A percentile compares a stretch with the other conserved stretches of the same genome.
phyloP scores from a whole-genome alignment of 2,329 filamentous ascomycete genomes.

The Thielaviopsis musarum region DNA sequence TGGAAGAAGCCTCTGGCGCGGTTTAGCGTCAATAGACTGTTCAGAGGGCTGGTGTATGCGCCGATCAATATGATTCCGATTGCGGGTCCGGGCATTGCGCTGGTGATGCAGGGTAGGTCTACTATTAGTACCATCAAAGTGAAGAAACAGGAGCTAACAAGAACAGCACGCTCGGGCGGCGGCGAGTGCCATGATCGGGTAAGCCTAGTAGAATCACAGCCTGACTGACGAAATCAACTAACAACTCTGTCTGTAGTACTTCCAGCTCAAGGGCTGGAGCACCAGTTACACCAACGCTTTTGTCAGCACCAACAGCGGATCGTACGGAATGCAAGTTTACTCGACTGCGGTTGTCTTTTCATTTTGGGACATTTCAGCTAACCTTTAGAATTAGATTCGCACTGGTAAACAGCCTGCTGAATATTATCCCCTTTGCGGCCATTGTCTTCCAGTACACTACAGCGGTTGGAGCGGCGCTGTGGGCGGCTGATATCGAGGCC shows the following conservation, averaged over 20 bases:
- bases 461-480: conserved; percentile 84
- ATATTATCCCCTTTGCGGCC: conserved; percentile 68
- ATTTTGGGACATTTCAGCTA: not conserved
- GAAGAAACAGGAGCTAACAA: not conserved
- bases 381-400: conserved; percentile 41
- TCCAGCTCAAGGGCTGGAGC: conserved; percentile 78
- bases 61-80: conserved; percentile 89
- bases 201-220: conserved; percentile 16
- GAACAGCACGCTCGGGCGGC: conserved; percentile 30
- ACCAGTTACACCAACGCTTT: conserved; percentile 46
- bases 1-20: conserved; percentile 40
- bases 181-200: conserved; percentile 35
- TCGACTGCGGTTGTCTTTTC: not conserved
- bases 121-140: conserved; percentile 6
- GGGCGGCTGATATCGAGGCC: conserved; percentile 71
- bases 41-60: conserved; percentile 71
- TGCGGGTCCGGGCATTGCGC: conserved; percentile 42
- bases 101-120: conserved; percentile 50
- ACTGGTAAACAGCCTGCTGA: conserved; percentile 57
- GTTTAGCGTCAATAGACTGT: conserved; percentile 43
- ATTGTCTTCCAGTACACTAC: conserved; percentile 85
- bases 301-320: conserved; percentile 51
- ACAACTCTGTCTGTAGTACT: conserved; percentile 50
- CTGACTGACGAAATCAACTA: conserved; percentile 15
- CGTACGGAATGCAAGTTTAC: conserved; percentile 59